Percentiles rank a stretch among this genome's conserved stretches.
Evolutionary conservation across 257 asterid species (phyloP).

Genomic region (Dorcoceras hygrometricum): DNA sequence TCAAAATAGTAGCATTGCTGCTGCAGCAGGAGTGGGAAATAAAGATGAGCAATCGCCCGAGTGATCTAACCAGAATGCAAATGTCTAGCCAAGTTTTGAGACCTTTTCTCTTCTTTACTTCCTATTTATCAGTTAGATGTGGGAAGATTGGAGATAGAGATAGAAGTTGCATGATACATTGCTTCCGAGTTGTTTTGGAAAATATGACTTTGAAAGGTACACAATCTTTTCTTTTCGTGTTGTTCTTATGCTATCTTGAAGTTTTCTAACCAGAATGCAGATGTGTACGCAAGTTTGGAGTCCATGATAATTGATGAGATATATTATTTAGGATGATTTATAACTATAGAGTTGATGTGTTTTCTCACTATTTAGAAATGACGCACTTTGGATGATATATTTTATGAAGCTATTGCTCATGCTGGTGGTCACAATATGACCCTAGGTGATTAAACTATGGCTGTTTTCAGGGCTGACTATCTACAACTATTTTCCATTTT

Average conservation of each 20-base stretch:
- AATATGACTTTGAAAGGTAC: constrained; percentile 63
- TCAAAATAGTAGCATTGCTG: constrained; percentile 48
- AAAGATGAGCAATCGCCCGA: constrained; percentile 41
- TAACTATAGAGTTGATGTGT: not conserved
- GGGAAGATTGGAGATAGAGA: constrained; percentile 54
- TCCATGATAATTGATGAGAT: constrained; percentile 14
- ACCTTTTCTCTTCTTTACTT: constrained; percentile 75
- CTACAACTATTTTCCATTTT: no score
- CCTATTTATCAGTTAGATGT: constrained; percentile 45
- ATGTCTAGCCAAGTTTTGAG: constrained; percentile 57
- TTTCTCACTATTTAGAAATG: not conserved
- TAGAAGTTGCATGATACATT: constrained; percentile 55
- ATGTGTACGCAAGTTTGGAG: no score
- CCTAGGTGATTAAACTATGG: no score
- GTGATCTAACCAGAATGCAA: constrained; percentile 36
- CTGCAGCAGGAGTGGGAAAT: constrained; percentile 70
- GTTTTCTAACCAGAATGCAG: no score
- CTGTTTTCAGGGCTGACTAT: no score
- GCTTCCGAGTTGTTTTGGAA: constrained; percentile 70
- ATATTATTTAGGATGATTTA: not conserved
- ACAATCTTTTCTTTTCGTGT: constrained; percentile 18
- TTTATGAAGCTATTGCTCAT: no score
- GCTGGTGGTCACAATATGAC: no score
- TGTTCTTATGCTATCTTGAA: constrained; percentile 4
- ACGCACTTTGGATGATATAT: no score